Percentiles rank a stretch among this genome's conserved stretches.
phyloP scores from a whole-genome alignment of 2,329 filamentous ascomycete species.

The Aurifilum marmelostoma region DNA sequence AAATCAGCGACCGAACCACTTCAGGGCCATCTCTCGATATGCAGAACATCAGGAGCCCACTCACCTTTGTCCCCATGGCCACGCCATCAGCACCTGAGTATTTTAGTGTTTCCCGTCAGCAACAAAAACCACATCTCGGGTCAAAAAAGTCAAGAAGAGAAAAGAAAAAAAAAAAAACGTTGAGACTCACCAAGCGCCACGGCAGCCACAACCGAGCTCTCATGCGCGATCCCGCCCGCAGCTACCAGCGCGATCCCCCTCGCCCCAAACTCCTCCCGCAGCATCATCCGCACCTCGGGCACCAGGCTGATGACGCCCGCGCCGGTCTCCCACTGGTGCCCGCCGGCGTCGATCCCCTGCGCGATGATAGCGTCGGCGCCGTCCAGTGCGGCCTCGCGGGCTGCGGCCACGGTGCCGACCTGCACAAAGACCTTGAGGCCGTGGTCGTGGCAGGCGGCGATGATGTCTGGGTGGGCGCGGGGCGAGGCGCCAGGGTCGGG shows the following conservation, averaged over 20 bases:
- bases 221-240: slow-evolving; percentile 63
- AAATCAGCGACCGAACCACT: background rate
- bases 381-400: slow-evolving; percentile 50
- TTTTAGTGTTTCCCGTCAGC: background rate
- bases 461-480: slow-evolving; percentile 38
- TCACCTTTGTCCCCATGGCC: slow-evolving; percentile 47
- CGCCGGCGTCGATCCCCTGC: slow-evolving; percentile 67
- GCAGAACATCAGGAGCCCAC: background rate
- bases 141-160: too few species aligned
- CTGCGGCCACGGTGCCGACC: slow-evolving; percentile 61
- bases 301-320: slow-evolving; percentile 59
- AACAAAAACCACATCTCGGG: too few species aligned
- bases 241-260: slow-evolving; percentile 51
- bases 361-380: slow-evolving; percentile 63
- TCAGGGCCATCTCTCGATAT: background rate
- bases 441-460: slow-evolving; percentile 40
- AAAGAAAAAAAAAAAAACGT: too few species aligned
- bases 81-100: slow-evolving; percentile 46
- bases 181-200: slow-evolving; percentile 54
- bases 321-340: slow-evolving; percentile 60
- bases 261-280: slow-evolving; percentile 43
- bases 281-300: slow-evolving; percentile 57
- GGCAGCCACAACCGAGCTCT: slow-evolving; percentile 58
- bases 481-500: slow-evolving; percentile 47
- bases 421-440: slow-evolving; percentile 61